Conservation (phyloP, 1,284 basidiomycete species). For the Cutaneotrichosporon spelunceum region DNA sequence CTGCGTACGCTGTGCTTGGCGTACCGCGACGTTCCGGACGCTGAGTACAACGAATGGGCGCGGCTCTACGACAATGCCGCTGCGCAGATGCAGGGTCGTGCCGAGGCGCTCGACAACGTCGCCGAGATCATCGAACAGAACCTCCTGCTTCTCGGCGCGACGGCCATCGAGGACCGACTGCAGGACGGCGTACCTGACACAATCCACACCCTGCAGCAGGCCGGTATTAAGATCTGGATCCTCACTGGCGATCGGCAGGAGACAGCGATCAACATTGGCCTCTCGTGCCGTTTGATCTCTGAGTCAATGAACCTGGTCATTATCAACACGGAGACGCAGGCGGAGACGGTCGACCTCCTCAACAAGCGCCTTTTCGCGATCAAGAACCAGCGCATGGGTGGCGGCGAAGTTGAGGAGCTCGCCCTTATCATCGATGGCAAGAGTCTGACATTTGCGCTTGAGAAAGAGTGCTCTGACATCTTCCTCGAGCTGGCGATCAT, state of each 20-base stretch:
- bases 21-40: conserved; percentile 82
- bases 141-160: conserved; percentile 86
- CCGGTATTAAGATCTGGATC: conserved; percentile 99
- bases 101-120: conserved; percentile 88
- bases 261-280: conserved; percentile 98
- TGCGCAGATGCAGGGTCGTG: conserved; percentile 83
- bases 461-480: conserved; percentile 81
- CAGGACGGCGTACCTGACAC: conserved; percentile 98
- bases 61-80: conserved; percentile 86
- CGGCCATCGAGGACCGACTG: conserved; percentile 97
- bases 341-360: conserved; percentile 83
- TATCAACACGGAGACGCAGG: conserved; percentile 83
- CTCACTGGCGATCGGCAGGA: conserved; percentile 97
- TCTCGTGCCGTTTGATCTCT: conserved; percentile 93
- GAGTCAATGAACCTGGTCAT: conserved; percentile 98
- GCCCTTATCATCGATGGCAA: conserved; percentile 96
- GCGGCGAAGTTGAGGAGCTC: conserved; percentile 83
- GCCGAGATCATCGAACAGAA: conserved; percentile 96
- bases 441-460: conserved; percentile 85
- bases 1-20: conserved; percentile 95
- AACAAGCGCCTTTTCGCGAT: conserved; percentile 84
- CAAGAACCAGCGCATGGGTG: conserved; percentile 83
- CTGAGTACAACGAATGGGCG: conserved; percentile 88
- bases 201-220: conserved; percentile 94
- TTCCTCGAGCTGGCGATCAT: conserved; percentile 95